Evolutionary conservation across 1,139 yeast species (phyloP).

Genomic region (Kodamaea sp.): DNA sequence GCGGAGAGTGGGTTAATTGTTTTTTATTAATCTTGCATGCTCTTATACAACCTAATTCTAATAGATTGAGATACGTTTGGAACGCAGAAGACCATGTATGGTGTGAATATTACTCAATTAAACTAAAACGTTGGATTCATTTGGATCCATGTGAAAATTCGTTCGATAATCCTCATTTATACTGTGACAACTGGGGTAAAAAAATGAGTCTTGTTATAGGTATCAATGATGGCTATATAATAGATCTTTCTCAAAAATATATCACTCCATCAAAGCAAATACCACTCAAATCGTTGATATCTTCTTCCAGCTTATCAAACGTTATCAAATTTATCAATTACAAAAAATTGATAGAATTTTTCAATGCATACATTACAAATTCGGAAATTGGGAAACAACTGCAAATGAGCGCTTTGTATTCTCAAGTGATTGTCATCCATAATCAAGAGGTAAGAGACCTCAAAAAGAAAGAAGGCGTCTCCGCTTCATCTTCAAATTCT

Average conservation of each 20-base stretch:
- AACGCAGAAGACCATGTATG: constrained; percentile 93
- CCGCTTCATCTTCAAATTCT: constrained; percentile 7
- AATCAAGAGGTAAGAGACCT: constrained; percentile 18
- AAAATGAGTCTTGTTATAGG: constrained; percentile 86
- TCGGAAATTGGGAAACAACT: constrained; percentile 10
- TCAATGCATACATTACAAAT: neutral
- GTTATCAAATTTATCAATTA: constrained; percentile 34
- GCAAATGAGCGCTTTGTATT: constrained; percentile 23
- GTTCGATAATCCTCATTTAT: constrained; percentile 74
- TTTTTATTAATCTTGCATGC: constrained; percentile 70
- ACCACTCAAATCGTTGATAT: constrained; percentile 38
- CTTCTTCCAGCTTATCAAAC: constrained; percentile 34
- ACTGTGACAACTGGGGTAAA: constrained; percentile 88
- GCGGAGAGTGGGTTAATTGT: constrained; percentile 96
- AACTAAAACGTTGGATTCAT: constrained; percentile 74
- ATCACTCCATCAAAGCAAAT: constrained; percentile 52
- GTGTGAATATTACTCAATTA: constrained; percentile 79
- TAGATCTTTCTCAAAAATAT: constrained; percentile 70
- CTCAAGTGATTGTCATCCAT: constrained; percentile 24
- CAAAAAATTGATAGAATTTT: constrained; percentile 29
- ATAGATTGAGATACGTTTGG: constrained; percentile 63
- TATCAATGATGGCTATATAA: constrained; percentile 53
- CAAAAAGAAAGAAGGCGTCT: constrained; percentile 6
- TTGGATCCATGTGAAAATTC: constrained; percentile 86
- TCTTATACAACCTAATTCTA: constrained; percentile 31